A percentile compares a stretch with the other conserved stretches of the same genome.
phyloP scores from a whole-genome alignment of 306 rosid species.

The Vigna radiata region DNA sequence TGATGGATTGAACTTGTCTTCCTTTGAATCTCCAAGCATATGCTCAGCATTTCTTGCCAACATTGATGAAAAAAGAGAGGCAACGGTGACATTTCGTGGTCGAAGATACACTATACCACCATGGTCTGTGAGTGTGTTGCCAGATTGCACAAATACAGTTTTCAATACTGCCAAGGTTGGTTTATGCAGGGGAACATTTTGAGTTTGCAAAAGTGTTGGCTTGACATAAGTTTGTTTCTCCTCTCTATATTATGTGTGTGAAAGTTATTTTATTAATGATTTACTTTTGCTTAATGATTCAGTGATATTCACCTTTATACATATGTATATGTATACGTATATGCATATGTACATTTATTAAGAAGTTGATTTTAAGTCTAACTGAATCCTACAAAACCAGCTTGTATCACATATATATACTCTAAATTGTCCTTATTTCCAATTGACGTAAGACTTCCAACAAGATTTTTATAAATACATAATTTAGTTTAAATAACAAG shows the following conservation, averaged over 20 bases:
- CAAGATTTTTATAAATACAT: too few species aligned
- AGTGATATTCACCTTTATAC: too few species aligned
- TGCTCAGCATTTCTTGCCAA: constrained; percentile 97
- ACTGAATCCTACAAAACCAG: too few species aligned
- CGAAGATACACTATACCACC: constrained; percentile 80
- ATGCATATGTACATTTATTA: too few species aligned
- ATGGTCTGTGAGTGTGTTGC: constrained; percentile 96
- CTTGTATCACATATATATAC: too few species aligned
- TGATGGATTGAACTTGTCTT: constrained; percentile 51
- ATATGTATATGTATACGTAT: too few species aligned
- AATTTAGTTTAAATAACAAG: too few species aligned
- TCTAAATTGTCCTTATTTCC: too few species aligned
- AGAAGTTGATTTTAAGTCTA: too few species aligned
- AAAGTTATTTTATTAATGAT: too few species aligned
- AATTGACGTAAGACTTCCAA: too few species aligned
- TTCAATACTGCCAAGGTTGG: constrained; percentile 96
- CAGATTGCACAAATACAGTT: constrained; percentile 80
- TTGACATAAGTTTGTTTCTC: constrained; percentile 12
- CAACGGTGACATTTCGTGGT: constrained; percentile 79
- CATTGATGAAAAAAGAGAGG: constrained; percentile 72
- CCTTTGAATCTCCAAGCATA: constrained; percentile 48
- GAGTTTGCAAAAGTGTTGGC: constrained; percentile 35
- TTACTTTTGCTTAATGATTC: too few species aligned
- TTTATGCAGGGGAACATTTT: constrained; percentile 31
- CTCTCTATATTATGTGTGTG: not conserved